Base-by-base conservation (phyloP, 352 stramenopile genomes). In the Thraustochytrium sp. region DNA sequence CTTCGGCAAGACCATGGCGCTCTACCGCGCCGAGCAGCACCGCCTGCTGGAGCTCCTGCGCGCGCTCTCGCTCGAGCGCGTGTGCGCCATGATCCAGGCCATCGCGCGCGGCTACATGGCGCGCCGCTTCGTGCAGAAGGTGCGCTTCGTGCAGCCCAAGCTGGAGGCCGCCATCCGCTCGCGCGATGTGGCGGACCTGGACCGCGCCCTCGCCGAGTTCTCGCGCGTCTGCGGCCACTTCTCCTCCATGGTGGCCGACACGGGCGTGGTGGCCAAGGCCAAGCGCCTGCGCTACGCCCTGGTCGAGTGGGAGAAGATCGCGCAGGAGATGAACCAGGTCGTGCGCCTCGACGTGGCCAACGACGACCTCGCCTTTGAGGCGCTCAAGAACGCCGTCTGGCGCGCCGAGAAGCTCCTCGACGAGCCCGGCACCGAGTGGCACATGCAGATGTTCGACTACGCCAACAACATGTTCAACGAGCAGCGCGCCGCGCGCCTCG, bases 401-500 rank as follows among this genome's bases (percentile, higher is more conserved):
- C 59, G 42, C 1, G 42, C 75, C 49, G 68, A 73, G 73, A 68
- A 34, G 49, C 75, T 87, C 18, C 37, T 63, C 21, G 61, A 49
- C 44, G 64, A 85, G 82, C 63, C 72, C 42, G 62, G 62, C 34
- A 87, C 82, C 2, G 59, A 85, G 0, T 65, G 61, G 46, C 85
- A 86, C 68, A 85, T 86, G 61, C 64, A 87, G 46, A 73, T 86
- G 55, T 87, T 86, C 64, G 56, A 78, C 21, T 84, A 85, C 59
- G 80, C 83, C 29, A 82, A 82, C 2, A 51, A 83, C 53, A 72
- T 76, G 29, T 87, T 87, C 76, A 65, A 84, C 29, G 46, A 46
- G 9, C 55, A 68, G 72, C 65, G 82, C 29, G 82, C 85, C 21
- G 87, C 87, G 75, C 73, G 84, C 29, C 37, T 85, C 26, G 56